Base-by-base conservation (phyloP, 2,329 filamentous ascomycete species). In the Apiospora sp. region DNA sequence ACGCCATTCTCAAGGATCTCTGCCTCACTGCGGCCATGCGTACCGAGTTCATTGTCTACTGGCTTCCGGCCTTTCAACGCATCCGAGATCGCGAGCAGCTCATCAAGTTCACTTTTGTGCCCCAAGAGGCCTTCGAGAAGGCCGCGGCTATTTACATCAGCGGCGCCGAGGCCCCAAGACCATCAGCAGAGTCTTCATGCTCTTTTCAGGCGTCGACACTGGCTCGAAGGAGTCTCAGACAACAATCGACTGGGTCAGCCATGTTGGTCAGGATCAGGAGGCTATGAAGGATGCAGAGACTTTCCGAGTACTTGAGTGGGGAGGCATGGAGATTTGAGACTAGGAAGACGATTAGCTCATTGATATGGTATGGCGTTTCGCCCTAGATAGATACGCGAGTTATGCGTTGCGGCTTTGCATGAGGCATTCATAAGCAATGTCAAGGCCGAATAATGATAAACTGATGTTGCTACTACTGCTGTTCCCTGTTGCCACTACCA, bases 1-100 rank as follows among this genome's bases (percentile, higher is more conserved):
- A 75, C 7, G 22, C 19, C 4, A 44, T 68, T 22, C 72, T 76
- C 3, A n/a, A 48, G 16, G n/a, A 54, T 24, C 67, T 74, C 3
- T 54, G 43, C 14, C 68, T 76, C n/a, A 73, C 70, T 7, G 41
- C 72, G 2, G 70, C 71, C 3, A 76, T 76, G 75, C 68, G 71
- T 5, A 72, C 74, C 46, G 73, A 74, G 14, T 75, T 76, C 68
- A 70, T 74, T 30, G 61, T 74, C 1, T 69, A 71, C 67, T 76
- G 74, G 75, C 48, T 74, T 4, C 74, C 72, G 16, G 51, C 72
- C 19, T 72, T 75, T 19, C 58, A 46, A n/a, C 37, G 49, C 2
- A 69, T 73, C 43, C 71, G 72, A n/a, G 41, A 69, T 14, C 24
- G 54, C 4, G 58, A 68, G 4, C 58, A 68, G 2, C 48, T 70